Percentiles rank a stretch among this genome's conserved stretches.
phyloP scores from a whole-genome alignment of 768 basidiomycete species.

The Dioszegia aurantiaca region DNA sequence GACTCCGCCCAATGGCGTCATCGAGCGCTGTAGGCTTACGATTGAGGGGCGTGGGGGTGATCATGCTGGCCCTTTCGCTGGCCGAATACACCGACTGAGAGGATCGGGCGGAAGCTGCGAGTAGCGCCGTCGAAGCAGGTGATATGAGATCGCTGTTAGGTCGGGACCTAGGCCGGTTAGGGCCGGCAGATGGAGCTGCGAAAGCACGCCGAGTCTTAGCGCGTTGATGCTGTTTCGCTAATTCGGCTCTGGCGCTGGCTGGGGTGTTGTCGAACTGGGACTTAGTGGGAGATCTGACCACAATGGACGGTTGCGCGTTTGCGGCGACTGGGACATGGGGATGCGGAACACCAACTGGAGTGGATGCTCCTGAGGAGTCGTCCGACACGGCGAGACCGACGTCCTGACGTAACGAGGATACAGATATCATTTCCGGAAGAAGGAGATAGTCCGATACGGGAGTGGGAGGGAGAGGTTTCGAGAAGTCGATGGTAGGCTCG shows the following conservation, averaged over 20 bases:
- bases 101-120: background rate
- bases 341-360: background rate
- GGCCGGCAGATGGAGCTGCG: conserved; percentile 27
- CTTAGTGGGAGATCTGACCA: background rate
- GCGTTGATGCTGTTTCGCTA: conserved; percentile 44
- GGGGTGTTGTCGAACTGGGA: conserved; percentile 13
- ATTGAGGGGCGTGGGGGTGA: conserved; percentile 11
- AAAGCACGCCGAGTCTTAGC: conserved; percentile 39
- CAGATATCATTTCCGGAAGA: background rate
- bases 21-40: conserved; percentile 32
- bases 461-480: conserved; percentile 28
- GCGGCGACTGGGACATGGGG: too few species aligned
- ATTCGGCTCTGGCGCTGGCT: conserved; percentile 29
- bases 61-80: background rate
- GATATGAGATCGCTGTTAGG: background rate
- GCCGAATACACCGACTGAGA: background rate
- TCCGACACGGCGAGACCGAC: conserved; percentile 37
- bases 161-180: background rate
- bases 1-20: conserved; percentile 38
- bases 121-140: conserved; percentile 5
- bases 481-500: conserved; percentile 8
- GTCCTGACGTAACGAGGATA: conserved; percentile 14
- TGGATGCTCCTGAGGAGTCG: conserved; percentile 6
- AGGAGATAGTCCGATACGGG: conserved; percentile 5
- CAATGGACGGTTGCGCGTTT: background rate